These are phyloP conservation scores for Rhizopogon salebrosus DNA, from an alignment of 768 basidiomycete genomes.

Conservation along the genomic window DNA sequence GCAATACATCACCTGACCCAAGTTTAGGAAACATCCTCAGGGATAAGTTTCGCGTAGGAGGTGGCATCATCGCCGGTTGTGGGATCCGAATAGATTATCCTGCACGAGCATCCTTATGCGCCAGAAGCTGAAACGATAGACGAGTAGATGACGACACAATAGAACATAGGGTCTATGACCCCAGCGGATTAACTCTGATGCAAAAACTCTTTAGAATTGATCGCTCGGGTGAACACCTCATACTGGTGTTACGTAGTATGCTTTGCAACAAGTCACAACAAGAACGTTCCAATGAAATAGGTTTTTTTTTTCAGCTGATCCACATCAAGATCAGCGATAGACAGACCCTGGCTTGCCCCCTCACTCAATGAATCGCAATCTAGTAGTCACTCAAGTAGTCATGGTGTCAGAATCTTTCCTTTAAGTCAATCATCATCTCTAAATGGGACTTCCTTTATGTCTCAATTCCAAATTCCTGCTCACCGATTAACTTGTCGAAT, in stretches of 20 bases:
- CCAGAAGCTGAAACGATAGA: too few species aligned
- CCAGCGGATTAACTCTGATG: too few species aligned
- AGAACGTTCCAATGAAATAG: background rate
- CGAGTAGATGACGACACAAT: too few species aligned
- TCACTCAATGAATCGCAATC: background rate
- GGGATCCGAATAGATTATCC: background rate
- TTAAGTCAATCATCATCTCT: background rate
- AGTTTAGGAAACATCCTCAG: background rate
- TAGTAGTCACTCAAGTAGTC: background rate
- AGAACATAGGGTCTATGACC: too few species aligned
- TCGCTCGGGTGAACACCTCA: background rate
- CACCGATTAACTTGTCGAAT: background rate
- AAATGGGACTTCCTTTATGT: background rate
- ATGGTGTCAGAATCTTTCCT: background rate
- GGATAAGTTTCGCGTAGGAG: background rate
- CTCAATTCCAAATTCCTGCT: background rate
- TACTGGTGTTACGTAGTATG: too few species aligned
- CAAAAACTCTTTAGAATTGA: background rate
- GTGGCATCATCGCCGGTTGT: background rate
- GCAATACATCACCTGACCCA: background rate
- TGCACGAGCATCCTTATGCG: too few species aligned
- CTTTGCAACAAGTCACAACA: background rate
- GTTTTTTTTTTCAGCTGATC: background rate
- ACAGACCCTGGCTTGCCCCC: background rate
- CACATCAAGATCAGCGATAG: background rate